Base-by-base conservation (phyloP, 257 asterid species). In the Echium plantagineum region DNA sequence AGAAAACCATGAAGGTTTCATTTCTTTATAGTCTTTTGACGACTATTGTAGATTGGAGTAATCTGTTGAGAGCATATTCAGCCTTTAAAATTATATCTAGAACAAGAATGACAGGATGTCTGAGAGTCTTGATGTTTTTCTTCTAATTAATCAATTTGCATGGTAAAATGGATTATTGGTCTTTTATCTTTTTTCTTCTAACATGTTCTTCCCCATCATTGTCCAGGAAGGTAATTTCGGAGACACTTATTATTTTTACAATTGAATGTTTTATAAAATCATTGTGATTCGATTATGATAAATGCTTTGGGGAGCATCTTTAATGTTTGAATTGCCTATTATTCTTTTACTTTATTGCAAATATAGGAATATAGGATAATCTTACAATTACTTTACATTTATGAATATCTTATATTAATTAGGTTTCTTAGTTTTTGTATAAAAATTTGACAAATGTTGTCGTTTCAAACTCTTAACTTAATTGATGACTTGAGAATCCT, bases 1-100 rank as follows among this genome's bases (percentile, higher is more conserved):
- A 73, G 64, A 68, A 69, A 77, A 81, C 59, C 77, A 31, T 61
- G 76, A 82, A 63, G 96, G 98, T 85, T 66, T 67, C 55, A 26
- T 59, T 74, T 70, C 57, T 55, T 49, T n/a, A 18, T 52, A 35
- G 51, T 32, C 20, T 61, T 21, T 53, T 57, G 32, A 32, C 6
- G 47, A 22, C 52, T 52, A 53, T 19, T 53, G 13, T 53, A 0
- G 15, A 21, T 18, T 22, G 8, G 4, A 19, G 17, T n/a, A 53
- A n/a, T n/a, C 20, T 8, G 4, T 53, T 53, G 57, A 53, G 22
- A 53, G 24, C 57, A 24, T 53, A 53, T 53, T 53, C 28, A 19
- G 17, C 13, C 6, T 2, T 19, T 53, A 13, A n/a, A 53, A n/a
- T n/a, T 7, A n/a, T n/a, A 15, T 53, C 5, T 18, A 17, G 28